phyloP scores from a whole-genome alignment of 2,329 filamentous ascomycete species.

The Aspergillus sp. region DNA sequence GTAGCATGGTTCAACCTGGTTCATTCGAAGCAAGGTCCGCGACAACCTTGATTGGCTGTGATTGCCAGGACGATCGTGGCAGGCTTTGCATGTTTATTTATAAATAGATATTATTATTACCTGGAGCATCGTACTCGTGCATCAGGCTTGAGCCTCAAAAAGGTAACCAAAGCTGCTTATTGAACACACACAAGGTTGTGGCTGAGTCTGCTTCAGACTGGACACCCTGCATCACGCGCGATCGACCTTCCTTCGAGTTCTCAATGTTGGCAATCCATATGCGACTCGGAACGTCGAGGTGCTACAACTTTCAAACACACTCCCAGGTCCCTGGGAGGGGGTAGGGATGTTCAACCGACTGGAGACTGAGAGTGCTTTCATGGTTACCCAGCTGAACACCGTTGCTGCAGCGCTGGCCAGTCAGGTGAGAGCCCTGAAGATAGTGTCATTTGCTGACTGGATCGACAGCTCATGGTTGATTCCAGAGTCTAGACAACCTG shows the following conservation, averaged over 20 bases:
- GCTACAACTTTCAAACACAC: not conserved
- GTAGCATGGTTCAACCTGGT: not conserved
- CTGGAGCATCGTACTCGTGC: not conserved
- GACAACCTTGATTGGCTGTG: not conserved
- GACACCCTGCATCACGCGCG: not conserved
- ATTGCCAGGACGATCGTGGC: not conserved
- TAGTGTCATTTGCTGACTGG: conserved; percentile 7
- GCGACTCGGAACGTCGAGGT: not conserved
- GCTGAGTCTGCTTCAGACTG: conserved; percentile 2
- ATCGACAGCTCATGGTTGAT: conserved; percentile 9
- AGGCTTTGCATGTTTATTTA: not conserved
- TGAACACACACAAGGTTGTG: conserved; percentile 1
- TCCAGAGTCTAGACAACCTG: not conserved
- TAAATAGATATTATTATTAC: conserved; percentile 1
- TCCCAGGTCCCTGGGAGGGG: no score
- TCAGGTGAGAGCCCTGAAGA: not conserved
- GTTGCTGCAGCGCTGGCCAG: not conserved
- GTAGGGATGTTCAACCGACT: not conserved
- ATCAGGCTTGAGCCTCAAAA: not conserved
- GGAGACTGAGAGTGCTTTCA: not conserved
- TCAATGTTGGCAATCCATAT: not conserved
- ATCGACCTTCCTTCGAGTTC: not conserved
- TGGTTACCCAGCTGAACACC: not conserved
- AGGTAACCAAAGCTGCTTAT: not conserved
- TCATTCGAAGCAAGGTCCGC: not conserved